phyloP scores from a whole-genome alignment of 192 early-diverging fungal species.

The Globomyces pollinis-pini region DNA sequence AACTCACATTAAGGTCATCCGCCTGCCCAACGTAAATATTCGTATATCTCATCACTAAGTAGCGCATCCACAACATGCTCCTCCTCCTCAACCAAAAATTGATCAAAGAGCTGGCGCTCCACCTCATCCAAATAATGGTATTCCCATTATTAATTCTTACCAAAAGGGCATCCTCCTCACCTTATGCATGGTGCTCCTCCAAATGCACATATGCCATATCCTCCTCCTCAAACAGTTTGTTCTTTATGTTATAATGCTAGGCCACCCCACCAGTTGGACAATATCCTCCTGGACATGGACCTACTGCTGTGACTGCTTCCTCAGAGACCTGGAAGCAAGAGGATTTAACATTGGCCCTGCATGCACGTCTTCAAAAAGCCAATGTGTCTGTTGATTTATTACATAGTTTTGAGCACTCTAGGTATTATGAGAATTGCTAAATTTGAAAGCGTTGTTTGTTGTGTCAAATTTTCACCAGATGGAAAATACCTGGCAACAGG shows the following conservation, averaged over 20 bases:
- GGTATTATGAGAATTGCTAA: slow-evolving; percentile 31
- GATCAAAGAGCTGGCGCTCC: too few species aligned
- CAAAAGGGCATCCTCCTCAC: too few species aligned
- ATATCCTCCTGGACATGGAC: slow-evolving; percentile 14
- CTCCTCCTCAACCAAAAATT: too few species aligned
- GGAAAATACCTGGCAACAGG: slow-evolving; percentile 89
- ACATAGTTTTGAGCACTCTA: slow-evolving; percentile 50
- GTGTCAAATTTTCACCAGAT: slow-evolving; percentile 90
- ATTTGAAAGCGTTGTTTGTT: slow-evolving; percentile 87
- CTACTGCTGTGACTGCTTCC: slow-evolving; percentile 29
- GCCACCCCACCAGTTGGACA: background rate
- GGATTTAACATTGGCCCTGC: background rate
- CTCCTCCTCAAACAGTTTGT: slow-evolving; percentile 5
- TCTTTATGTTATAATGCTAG: background rate
- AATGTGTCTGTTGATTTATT: slow-evolving; percentile 28
- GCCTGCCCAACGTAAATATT: too few species aligned
- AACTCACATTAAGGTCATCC: too few species aligned
- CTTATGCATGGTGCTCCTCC: too few species aligned
- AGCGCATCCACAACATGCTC: too few species aligned
- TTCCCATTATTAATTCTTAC: too few species aligned
- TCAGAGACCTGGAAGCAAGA: slow-evolving; percentile 15
- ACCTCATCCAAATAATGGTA: too few species aligned
- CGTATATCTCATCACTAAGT: too few species aligned
- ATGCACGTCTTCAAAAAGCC: slow-evolving; percentile 19
- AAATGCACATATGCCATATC: slow-evolving; percentile 8